Percentiles rank a stretch among this genome's conserved stretches.
Conservation (phyloP, 108 stramenopile genomes). For the Skeletonema menzelii region DNA sequence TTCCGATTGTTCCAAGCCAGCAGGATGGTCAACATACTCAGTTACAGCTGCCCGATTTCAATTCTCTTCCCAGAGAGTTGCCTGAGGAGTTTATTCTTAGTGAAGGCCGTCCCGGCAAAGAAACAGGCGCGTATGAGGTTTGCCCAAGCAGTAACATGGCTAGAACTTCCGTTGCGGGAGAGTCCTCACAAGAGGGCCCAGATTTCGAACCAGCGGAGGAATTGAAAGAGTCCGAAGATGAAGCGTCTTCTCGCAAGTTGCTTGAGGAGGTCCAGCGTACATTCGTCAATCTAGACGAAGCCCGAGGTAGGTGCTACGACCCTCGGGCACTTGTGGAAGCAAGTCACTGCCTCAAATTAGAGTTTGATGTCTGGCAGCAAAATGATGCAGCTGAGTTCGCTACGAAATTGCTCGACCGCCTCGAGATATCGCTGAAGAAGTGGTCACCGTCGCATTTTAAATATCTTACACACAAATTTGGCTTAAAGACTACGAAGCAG, state of each 20-base stretch:
- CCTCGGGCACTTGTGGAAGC: slow-evolving; percentile 93
- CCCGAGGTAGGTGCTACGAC: slow-evolving; percentile 90
- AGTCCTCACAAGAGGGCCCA: slow-evolving; percentile 18
- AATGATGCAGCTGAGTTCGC: slow-evolving; percentile 99
- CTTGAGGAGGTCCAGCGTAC: slow-evolving; percentile 96
- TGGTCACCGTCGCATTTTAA: slow-evolving; percentile 81
- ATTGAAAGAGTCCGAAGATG: slow-evolving; percentile 79
- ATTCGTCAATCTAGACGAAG: slow-evolving; percentile 88
- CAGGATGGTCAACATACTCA: slow-evolving; percentile 43
- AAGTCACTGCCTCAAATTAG: slow-evolving; percentile 92
- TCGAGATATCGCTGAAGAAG: slow-evolving; percentile 87
- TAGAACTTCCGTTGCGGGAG: slow-evolving; percentile 8
- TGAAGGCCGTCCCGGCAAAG: slow-evolving; percentile 92
- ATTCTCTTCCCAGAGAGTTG: slow-evolving; percentile 55
- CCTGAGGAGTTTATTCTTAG: slow-evolving; percentile 82
- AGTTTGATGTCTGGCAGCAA: slow-evolving; percentile 98
- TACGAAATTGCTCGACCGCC: slow-evolving; percentile 91
- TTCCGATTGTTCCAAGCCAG: slow-evolving; percentile 54
- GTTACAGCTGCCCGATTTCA: slow-evolving; percentile 51
- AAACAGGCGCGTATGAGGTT: slow-evolving; percentile 88
- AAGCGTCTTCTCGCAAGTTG: slow-evolving; percentile 80
- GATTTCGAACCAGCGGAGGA: not conserved
- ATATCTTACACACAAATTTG: slow-evolving; percentile 86
- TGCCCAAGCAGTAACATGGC: slow-evolving; percentile 25
- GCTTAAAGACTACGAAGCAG: slow-evolving; percentile 83